Base-by-base conservation (phyloP, 2,329 filamentous ascomycete genomes). In the Lasiodiplodia citricola region DNA sequence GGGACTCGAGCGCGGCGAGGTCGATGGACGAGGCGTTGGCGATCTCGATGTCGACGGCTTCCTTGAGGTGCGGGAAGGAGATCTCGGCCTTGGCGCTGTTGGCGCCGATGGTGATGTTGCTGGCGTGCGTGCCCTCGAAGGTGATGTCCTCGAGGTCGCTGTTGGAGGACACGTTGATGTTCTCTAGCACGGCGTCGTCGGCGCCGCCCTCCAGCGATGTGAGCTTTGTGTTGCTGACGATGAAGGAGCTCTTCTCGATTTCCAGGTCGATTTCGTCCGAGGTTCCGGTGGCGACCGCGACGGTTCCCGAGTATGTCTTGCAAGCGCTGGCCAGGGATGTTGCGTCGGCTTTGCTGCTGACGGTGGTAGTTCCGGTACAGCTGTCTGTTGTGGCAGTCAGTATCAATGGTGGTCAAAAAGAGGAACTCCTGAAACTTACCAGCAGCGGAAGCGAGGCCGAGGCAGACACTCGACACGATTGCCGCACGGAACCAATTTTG, bases 31-130 rank as follows among this genome's bases (percentile, higher is more conserved):
- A 47, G 16, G 41, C 41, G 41, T 62, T 44, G 10, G 57, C 57
- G 57, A 62, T 50, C 57, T 62, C 57, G 25, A 62, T 62, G 41
- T 62, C 57, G 23, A 62, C 57, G 38, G 57, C 57, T 62, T 62
- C 57, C 41, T 62, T 62, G 18, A 62, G 57, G 8, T 62, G 14
- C 3, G 57, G 57, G 57, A 62, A 62, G 25, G 57, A 50, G 57
- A 62, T 50, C 10, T 50, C 31, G 16, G 18, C 57, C 14, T 62
- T 25, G 41, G 50, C 57, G 57, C 57, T 62, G 57, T 62, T 62
- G 16, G 11, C 41, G 25, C 57, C 57, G 11, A 62, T 62, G 57
- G 41, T 21, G 57, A 62, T 62, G 57, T 47, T 62, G 57, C 18
- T 21, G 25, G 57, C 57, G 41, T 62, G 57, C 14, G 57, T 62